These are phyloP conservation scores for Lasiodiplodia gonubiensis DNA, from an alignment of 2,329 filamentous ascomycete species.

Conservation along the genomic window DNA sequence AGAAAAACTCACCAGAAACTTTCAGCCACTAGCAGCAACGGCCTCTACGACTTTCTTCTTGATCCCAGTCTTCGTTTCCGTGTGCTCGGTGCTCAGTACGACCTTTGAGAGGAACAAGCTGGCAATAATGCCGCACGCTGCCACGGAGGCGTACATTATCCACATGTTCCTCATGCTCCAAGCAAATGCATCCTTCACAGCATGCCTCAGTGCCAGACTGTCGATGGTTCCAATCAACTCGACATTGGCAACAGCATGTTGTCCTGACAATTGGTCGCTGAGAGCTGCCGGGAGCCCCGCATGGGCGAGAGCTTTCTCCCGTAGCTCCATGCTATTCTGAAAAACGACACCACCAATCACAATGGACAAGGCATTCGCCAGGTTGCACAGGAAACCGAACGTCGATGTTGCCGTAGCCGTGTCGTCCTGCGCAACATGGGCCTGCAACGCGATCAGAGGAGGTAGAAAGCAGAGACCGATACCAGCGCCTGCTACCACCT, in stretches of 20 bases:
- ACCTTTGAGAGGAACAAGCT: slow-evolving; percentile 48
- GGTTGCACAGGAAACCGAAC: slow-evolving; percentile 54
- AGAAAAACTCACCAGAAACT: too few relatives aligned
- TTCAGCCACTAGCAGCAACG: too few relatives aligned
- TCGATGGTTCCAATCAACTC: slow-evolving; percentile 59
- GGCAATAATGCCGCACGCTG: slow-evolving; percentile 47
- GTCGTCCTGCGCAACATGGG: slow-evolving; percentile 56
- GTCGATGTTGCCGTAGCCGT: slow-evolving; percentile 60
- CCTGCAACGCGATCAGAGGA: slow-evolving; percentile 63
- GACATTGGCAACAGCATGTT: slow-evolving; percentile 64
- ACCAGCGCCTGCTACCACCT: slow-evolving; percentile 59
- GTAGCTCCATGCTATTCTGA: slow-evolving; percentile 59
- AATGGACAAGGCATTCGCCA: slow-evolving; percentile 55
- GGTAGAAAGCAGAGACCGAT: slow-evolving; percentile 60
- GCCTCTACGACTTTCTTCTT: too few relatives aligned
- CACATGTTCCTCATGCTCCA: slow-evolving; percentile 54
- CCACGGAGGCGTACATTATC: slow-evolving; percentile 52
- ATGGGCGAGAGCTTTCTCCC: slow-evolving; percentile 38
- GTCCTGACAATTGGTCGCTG: slow-evolving; percentile 31
- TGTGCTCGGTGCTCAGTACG: slow-evolving; percentile 50
- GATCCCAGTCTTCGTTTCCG: slow-evolving; percentile 53
- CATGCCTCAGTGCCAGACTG: slow-evolving; percentile 48
- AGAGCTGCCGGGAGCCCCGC: slow-evolving; percentile 58
- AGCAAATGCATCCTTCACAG: slow-evolving; percentile 52
- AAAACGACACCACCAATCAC: slow-evolving; percentile 59